Percentiles rank a stretch among this genome's conserved stretches.
phyloP scores from a whole-genome alignment of 495 filamentous ascomycete genomes.

The Aspergillus bertholletiae region DNA sequence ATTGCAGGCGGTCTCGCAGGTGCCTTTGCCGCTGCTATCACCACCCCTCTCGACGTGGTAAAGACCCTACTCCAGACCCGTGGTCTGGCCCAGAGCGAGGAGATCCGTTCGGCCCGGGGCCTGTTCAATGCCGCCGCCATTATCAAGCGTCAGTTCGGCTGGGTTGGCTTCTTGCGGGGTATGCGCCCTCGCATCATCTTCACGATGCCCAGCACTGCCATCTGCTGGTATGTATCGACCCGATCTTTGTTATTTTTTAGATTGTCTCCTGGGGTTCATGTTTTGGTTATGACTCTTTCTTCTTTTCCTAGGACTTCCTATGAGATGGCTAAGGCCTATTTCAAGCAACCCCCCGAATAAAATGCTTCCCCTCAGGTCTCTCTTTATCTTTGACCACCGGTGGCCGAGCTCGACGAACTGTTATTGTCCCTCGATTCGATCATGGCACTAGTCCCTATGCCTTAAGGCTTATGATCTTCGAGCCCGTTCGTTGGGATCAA shows the following conservation, averaged over 20 bases:
- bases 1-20: slow-evolving; percentile 88
- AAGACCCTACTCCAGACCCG: slow-evolving; percentile 96
- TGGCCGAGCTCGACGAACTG: no score
- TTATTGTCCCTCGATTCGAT: no score
- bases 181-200: slow-evolving; percentile 88
- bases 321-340: slow-evolving; percentile 76
- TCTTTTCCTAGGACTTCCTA: slow-evolving; percentile 40
- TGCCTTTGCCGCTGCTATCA: slow-evolving; percentile 87
- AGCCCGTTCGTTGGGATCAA: no score
- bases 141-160: slow-evolving; percentile 79
- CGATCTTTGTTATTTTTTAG: no score
- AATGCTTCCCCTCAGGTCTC: no score
- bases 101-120: slow-evolving; percentile 81
- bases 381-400: no score
- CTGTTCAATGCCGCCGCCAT: slow-evolving; percentile 78
- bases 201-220: slow-evolving; percentile 97
- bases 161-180: slow-evolving; percentile 86
- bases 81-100: slow-evolving; percentile 72
- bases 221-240: no score
- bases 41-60: slow-evolving; percentile 94
- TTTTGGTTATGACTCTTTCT: slow-evolving; percentile 20
- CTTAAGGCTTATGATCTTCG: no score
- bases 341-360: no score
- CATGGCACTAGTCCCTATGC: no score
- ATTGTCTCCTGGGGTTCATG: not conserved